Conservation (phyloP, 2,329 filamentous ascomycete genomes). For the Pestalotiopsis sp. region DNA sequence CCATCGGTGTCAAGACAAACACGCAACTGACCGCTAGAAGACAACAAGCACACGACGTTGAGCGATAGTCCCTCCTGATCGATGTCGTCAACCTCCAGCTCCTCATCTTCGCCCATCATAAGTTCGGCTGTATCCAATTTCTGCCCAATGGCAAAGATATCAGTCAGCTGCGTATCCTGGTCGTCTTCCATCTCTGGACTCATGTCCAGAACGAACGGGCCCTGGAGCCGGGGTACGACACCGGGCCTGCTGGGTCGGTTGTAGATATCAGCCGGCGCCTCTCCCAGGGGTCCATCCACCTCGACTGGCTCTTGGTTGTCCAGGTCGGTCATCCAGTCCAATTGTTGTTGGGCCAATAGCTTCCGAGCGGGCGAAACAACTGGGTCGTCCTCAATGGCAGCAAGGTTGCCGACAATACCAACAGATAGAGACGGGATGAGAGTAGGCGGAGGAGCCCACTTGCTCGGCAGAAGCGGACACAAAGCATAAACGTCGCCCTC, state of each 20-base stretch:
- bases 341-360: constrained; percentile 63
- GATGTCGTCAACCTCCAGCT: constrained; percentile 57
- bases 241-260: constrained; percentile 60
- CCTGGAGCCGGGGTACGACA: constrained; percentile 61
- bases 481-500: constrained; percentile 92
- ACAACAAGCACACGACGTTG: constrained; percentile 60
- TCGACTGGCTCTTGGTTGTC: constrained; percentile 63
- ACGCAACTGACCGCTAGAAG: constrained; percentile 62
- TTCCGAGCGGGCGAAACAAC: constrained; percentile 54
- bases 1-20: constrained; percentile 65
- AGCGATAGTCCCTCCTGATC: constrained; percentile 64
- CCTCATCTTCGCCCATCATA: constrained; percentile 67
- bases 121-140: constrained; percentile 62
- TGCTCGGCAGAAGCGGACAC: constrained; percentile 84
- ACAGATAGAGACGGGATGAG: constrained; percentile 82
- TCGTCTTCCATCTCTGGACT: constrained; percentile 59
- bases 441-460: constrained; percentile 78
- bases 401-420: constrained; percentile 76
- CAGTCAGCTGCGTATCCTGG: constrained; percentile 57
- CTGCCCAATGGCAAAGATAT: constrained; percentile 65
- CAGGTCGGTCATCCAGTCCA: constrained; percentile 69
- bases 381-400: constrained; percentile 62
- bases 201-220: constrained; percentile 61
- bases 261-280: constrained; percentile 58
- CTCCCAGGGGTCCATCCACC: constrained; percentile 51